Base-by-base conservation (phyloP, 148 eudicot species). In the Nepenthes mirabilis region DNA sequence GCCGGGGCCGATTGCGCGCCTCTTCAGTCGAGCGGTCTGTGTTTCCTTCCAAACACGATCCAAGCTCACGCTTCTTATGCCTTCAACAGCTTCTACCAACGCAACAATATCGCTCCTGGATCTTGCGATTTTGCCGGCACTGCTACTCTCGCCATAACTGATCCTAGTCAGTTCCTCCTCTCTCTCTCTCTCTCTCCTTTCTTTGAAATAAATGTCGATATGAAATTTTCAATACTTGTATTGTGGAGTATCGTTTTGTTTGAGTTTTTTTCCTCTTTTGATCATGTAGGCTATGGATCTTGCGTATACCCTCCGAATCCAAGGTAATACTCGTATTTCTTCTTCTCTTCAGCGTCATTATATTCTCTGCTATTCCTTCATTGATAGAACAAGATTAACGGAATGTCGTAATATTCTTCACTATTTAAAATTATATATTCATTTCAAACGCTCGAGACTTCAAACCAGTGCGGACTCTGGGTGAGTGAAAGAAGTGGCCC, bases 51-150 rank as follows among this genome's bases (percentile, higher is more conserved):
- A 0, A 88, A 88, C 52, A 82, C 91, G 0, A 5, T 88, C 0
- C 81, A 73, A 11, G 86, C 91, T 1, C 95, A 88, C 56, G 88
- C 91, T 47, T 88, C 95, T 2, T 88, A 88, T 36, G 95, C 91
- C 7, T 88, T 70, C 66, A 88, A 88, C 55, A 88, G 95, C 51
- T 80, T 65, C 36, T 88, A 69, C 54, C 91, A 84, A 62, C 72
- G 91, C 5, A 76, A 37, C 47, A 60, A 55, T 13, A 72, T 68
- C 36, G 82, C 85, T 1, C 73, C 88, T 52, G 82, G 79, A 7
- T 68, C 88, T 11, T 88, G 95, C 57, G 72, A 75, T 58, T 88
- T 88, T 64, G 64, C 77, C 2, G 79, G 74, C 55, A 57, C 88
- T 49, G 83, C 95, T 58, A 79, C 85, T 51, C 34, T 81, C 32